Evolutionary conservation across 345 rosid species (phyloP).

Genomic region (Murraya paniculata): DNA sequence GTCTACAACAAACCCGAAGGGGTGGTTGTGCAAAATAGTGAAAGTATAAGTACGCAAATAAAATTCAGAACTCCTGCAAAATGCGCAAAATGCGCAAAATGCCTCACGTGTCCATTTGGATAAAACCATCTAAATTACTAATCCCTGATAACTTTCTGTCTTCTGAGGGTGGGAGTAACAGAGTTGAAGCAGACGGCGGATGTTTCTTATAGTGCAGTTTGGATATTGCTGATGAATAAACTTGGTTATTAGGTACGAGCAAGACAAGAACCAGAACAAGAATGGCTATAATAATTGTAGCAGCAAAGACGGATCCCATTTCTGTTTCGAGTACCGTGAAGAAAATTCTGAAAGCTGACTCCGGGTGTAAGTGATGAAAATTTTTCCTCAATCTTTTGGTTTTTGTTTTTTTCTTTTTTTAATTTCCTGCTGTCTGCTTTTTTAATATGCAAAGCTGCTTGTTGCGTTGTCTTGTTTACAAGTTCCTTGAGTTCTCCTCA

Average conservation of each 20-base stretch:
- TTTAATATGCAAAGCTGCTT: not conserved
- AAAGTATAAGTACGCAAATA: not conserved
- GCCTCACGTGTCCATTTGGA: not conserved
- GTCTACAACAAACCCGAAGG: not conserved
- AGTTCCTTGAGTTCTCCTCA: too few relatives aligned
- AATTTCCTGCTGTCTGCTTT: not conserved
- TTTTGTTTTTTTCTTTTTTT: too few relatives aligned
- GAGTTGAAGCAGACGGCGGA: not conserved
- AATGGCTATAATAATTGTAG: slow-evolving; percentile 34
- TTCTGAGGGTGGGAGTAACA: too few relatives aligned
- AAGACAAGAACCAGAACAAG: not conserved
- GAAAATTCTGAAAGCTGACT: slow-evolving; percentile 13
- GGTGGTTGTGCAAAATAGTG: not conserved
- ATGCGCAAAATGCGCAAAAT: too few relatives aligned
- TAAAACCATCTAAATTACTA: not conserved
- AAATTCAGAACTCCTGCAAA: not conserved
- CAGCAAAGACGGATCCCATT: slow-evolving; percentile 27
- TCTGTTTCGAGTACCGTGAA: not conserved
- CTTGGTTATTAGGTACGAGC: not conserved
- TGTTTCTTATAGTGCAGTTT: not conserved
- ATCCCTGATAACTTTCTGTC: not conserved
- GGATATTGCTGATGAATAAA: not conserved
- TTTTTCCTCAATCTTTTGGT: not conserved
- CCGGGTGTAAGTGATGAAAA: slow-evolving; percentile 26
- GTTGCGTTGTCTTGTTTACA: not conserved